Evolutionary conservation across 495 filamentous ascomycete species (phyloP).

Genomic region (Neurospora tetraspora): DNA sequence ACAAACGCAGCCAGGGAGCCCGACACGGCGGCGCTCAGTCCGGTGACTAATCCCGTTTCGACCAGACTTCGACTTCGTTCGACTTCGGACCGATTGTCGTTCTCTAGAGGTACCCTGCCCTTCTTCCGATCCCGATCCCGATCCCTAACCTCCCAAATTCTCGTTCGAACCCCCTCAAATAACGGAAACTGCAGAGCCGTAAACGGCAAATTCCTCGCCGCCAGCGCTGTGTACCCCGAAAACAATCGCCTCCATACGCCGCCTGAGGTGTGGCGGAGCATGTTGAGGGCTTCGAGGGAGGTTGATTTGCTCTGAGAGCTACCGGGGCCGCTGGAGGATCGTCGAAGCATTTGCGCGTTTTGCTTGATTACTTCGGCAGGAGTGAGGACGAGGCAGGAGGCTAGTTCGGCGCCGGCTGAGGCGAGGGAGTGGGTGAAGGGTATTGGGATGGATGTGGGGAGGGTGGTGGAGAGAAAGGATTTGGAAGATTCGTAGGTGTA

Average conservation of each 20-base stretch:
- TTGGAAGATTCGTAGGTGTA: conserved; percentile 77
- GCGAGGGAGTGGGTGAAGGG: conserved; percentile 60
- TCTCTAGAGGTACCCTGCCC: background rate
- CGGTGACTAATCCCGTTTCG: conserved; percentile 60
- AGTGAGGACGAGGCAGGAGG: conserved; percentile 76
- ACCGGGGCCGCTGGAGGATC: background rate
- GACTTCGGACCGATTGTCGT: background rate
- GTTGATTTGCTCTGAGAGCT: conserved; percentile 17
- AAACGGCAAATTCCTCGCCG: conserved; percentile 73
- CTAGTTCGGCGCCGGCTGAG: conserved; percentile 65
- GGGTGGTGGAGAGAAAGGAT: conserved; percentile 29
- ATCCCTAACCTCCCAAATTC: conserved; percentile 24
- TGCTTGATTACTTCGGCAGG: conserved; percentile 90
- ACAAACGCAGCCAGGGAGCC: conserved; percentile 60
- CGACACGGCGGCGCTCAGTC: conserved; percentile 55
- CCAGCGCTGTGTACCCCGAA: conserved; percentile 70
- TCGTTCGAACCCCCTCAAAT: conserved; percentile 56
- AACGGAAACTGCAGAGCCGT: conserved; percentile 83
- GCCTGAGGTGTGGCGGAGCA: conserved; percentile 20
- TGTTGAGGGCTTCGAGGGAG: conserved; percentile 33
- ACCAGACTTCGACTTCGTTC: conserved; percentile 24
- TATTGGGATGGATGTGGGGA: conserved; percentile 39
- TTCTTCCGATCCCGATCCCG: background rate
- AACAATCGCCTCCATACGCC: conserved; percentile 41
- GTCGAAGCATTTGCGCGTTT: conserved; percentile 66